Conservation (phyloP, 768 basidiomycete genomes). For the Rhizopogon vinicolor region DNA sequence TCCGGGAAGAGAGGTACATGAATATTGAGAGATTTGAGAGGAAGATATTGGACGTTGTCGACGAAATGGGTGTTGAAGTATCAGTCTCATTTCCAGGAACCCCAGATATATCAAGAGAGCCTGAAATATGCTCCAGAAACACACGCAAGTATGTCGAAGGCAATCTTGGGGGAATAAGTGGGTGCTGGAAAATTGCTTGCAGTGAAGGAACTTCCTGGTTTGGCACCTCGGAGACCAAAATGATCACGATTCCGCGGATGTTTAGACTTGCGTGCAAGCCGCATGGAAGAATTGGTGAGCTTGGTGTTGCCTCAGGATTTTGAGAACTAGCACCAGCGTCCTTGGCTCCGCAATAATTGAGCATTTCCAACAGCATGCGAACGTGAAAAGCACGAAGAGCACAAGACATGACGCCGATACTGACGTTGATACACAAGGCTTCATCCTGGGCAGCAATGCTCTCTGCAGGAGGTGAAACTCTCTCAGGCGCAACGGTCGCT, state of each 20-base stretch:
- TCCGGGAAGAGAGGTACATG: constrained; percentile 32
- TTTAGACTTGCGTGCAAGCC: constrained; percentile 29
- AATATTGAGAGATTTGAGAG: constrained; percentile 55
- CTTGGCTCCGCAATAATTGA: constrained; percentile 26
- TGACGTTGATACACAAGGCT: constrained; percentile 35
- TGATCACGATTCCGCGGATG: constrained; percentile 42
- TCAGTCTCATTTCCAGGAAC: constrained; percentile 6
- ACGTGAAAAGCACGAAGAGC: constrained; percentile 56
- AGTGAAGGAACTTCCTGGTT: constrained; percentile 11
- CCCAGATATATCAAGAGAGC: constrained; percentile 16
- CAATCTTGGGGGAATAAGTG: constrained; percentile 53
- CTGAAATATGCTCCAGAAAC: constrained; percentile 35
- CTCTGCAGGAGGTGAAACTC: not conserved
- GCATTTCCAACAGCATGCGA: constrained; percentile 40
- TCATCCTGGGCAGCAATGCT: constrained; percentile 17
- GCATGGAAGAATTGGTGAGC: constrained; percentile 11
- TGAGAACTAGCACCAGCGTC: not conserved
- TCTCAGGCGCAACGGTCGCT: not conserved
- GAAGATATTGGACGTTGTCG: constrained; percentile 8
- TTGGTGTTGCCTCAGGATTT: constrained; percentile 14
- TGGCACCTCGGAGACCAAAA: constrained; percentile 37
- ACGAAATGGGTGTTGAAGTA: not conserved
- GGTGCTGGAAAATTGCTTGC: constrained; percentile 48
- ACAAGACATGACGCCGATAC: constrained; percentile 49
- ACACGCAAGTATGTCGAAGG: constrained; percentile 50